Base-by-base conservation (phyloP, 1,284 basidiomycete genomes). In the Stygiomarasmius scandens region DNA sequence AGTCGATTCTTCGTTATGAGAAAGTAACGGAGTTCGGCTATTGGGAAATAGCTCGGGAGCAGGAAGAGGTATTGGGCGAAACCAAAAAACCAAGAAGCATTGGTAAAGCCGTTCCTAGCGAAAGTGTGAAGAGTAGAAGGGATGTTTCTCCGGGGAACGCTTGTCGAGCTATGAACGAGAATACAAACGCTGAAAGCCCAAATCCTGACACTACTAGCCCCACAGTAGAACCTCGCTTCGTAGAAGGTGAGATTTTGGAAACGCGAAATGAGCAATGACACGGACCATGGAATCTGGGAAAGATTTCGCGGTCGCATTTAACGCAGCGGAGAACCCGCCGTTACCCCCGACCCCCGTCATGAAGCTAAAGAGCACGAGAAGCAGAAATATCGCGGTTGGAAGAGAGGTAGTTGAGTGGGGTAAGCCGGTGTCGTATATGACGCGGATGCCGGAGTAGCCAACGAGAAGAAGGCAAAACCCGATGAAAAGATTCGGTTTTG, bases 181-280 rank as follows among this genome's bases (percentile, higher is more conserved):
- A 94, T 58, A 89, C 76, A 72, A 93, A 93, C 0, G 92, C 92
- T 8, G 89, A 92, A 6, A 94, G 78, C 0, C 92, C 92, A 59
- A 92, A 93, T 16, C 90, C 92, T 0, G 90, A 90, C 14, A 92
- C 74, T 20, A 93, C 90, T 14, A 90, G 68, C 2, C 87, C 87
- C 1, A 88, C 90, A 1, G 87, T 83, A 0, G 86, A 84, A 1
- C 87, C 91, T 36, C 91, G 78, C 86, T 86, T 50, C 43, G 43
- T 11, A 49, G 59, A 54, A 41, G 16, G 32, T 19, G 20, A 1
- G 19, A n/a, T 34, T 22, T 36, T 16, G n/a, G 8, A n/a, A 41
- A 20, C 24, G 6, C 24, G 5, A 38, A n/a, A 48, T 48, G 16
- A 43, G 43, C 44, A 23, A 14, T 14, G 8, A 48, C 32, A 72